These are phyloP conservation scores for Aleurites moluccanus DNA, from an alignment of 441 rosid genomes.

Conservation along the genomic window DNA sequence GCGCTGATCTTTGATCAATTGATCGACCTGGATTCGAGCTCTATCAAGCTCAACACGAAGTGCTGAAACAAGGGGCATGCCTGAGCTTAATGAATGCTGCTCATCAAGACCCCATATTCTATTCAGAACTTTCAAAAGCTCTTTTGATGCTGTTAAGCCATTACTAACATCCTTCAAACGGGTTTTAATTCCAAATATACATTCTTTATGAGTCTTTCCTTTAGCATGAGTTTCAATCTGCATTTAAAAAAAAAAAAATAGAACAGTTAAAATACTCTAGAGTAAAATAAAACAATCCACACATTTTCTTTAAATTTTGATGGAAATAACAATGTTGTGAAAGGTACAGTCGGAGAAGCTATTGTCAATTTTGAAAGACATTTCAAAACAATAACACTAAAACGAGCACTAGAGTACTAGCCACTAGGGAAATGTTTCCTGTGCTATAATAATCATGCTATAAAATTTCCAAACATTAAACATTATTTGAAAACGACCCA, in stretches of 20 bases:
- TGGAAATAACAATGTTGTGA: slow-evolving; percentile 3
- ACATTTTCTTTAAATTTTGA: background rate
- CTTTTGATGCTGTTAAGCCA: slow-evolving; percentile 67
- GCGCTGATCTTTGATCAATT: slow-evolving; percentile 48
- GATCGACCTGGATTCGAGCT: slow-evolving; percentile 52
- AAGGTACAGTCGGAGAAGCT: slow-evolving; percentile 19
- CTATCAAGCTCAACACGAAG: slow-evolving; percentile 57
- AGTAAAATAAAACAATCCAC: background rate
- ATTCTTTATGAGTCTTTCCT: slow-evolving; percentile 35
- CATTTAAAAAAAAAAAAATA: slow-evolving; percentile 5
- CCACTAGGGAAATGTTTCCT: slow-evolving; percentile 3
- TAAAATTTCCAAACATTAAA: slow-evolving; percentile 8
- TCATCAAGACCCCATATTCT: slow-evolving; percentile 60
- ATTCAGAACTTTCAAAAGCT: slow-evolving; percentile 68
- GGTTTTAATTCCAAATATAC: slow-evolving; percentile 29
- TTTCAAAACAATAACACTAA: background rate
- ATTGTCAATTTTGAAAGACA: slow-evolving; percentile 7
- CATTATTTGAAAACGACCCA: slow-evolving; percentile 21
- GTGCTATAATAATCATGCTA: slow-evolving; percentile 8
- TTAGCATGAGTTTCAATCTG: slow-evolving; percentile 47
- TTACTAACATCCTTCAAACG: slow-evolving; percentile 61
- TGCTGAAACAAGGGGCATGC: slow-evolving; percentile 60
- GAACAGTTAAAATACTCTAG: background rate
- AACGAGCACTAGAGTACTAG: background rate
- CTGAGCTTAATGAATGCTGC: slow-evolving; percentile 46